Base-by-base conservation (phyloP, 2,329 filamentous ascomycete species). In the Penicillium expansum region DNA sequence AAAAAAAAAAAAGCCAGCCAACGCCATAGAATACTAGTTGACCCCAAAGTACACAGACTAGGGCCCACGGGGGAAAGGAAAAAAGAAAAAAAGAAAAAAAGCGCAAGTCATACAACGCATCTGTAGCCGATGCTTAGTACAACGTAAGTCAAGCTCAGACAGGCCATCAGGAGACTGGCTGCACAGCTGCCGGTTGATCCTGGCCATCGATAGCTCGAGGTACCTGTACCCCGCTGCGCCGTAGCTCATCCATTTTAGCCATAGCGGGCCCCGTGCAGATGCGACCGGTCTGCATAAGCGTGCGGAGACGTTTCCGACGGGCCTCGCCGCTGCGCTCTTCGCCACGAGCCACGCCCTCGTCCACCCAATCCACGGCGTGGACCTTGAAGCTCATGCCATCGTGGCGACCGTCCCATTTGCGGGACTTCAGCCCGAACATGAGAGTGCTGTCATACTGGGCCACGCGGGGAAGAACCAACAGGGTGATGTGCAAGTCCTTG, bases 341-440 rank as follows among this genome's bases (percentile, higher is more conserved):
- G 63, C 79, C 72, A 55, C 73, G 69, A 67, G 76, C 67, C 57
- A 77, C 55, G 77, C 82, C 61, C 80, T 94, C 92, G 61, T 90
- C 87, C 0, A 97, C 90, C 87, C 92, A 97, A 51, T 91, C 86
- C 11, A 96, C 83, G 51, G 86, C 85, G 59, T 86, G 81, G 47
- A 99, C 84, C 82, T 89, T 91, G 75, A 90, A 97, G 71, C 92
- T 96, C 72, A 96, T 84, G 3, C 92, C 92, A 65, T 96, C 92
- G 69, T 97, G 92, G 14, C 80, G 81, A 24, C 82, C 83, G 7
- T 86, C 88, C 81, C 92, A 97, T 58, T 88, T 85, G 29, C 92
- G 86, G 62, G 90, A 95, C 64, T 86, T 87, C 55, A 99, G 84
- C 3, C 93, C 93, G 67, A 89, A 91, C 42, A 91, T 83, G 0